These are phyloP conservation scores for Lactarius tabidus DNA, from an alignment of 768 basidiomycete genomes.

Conservation along the genomic window DNA sequence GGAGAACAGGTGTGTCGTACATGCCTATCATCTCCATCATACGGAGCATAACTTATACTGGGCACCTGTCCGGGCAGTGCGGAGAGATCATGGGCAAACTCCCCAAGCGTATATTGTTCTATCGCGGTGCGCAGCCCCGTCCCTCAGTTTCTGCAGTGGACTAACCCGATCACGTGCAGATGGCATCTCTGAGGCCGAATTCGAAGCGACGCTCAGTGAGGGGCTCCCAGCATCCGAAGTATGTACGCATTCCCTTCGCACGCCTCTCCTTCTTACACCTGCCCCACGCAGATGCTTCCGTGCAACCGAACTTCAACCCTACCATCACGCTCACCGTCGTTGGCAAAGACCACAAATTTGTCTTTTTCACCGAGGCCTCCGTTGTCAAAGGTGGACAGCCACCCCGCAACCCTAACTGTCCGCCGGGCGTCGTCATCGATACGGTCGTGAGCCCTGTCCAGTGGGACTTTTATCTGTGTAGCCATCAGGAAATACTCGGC, in stretches of 20 bases:
- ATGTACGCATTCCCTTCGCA: constrained; percentile 8
- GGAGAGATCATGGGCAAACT: constrained; percentile 45
- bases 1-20: constrained; percentile 58
- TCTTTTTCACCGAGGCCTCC: constrained; percentile 46
- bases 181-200: constrained; percentile 54
- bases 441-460: constrained; percentile 63
- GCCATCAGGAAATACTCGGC: constrained; percentile 53
- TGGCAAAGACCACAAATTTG: constrained; percentile 68
- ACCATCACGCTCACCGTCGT: constrained; percentile 76
- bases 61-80: constrained; percentile 48
- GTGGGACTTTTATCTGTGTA: constrained; percentile 73
- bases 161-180: constrained; percentile 31
- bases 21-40: neutral
- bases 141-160: neutral
- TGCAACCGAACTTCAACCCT: constrained; percentile 48
- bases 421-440: constrained; percentile 75
- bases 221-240: constrained; percentile 59
- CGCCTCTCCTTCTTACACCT: too few species aligned
- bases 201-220: constrained; percentile 42
- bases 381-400: neutral
- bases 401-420: constrained; percentile 70
- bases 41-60: neutral
- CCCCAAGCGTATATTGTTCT: constrained; percentile 69
- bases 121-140: constrained; percentile 50
- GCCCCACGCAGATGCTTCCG: constrained; percentile 54